Conservation (phyloP, 805 yeast species). For the Lachancea meyersii region DNA sequence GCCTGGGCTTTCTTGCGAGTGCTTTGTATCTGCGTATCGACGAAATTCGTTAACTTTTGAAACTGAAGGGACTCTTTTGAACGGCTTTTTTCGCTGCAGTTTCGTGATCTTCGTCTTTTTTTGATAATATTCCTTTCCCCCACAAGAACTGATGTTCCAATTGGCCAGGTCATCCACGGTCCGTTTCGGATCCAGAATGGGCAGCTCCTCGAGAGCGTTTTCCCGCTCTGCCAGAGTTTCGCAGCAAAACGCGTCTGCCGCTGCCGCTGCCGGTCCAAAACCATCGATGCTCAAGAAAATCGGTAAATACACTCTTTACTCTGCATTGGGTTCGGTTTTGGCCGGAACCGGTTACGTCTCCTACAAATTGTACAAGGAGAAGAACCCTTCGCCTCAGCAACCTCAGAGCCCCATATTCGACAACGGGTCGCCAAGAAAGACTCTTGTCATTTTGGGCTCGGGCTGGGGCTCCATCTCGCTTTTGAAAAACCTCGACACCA, state of each 20-base stretch:
- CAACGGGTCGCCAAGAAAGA: constrained; percentile 40
- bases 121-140: constrained; percentile 8
- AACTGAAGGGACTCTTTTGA: too few species aligned
- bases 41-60: neutral
- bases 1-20: neutral
- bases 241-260: constrained; percentile 2
- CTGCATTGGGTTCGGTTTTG: constrained; percentile 44
- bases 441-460: constrained; percentile 67
- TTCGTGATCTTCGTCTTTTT: neutral
- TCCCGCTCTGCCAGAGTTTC: constrained; percentile 3
- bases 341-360: constrained; percentile 53
- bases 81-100: neutral
- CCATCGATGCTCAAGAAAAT: constrained; percentile 13
- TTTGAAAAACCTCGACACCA: constrained; percentile 76
- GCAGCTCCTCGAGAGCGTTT: neutral
- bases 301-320: constrained; percentile 32
- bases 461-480: constrained; percentile 95
- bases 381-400: constrained; percentile 52
- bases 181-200: constrained; percentile 2
- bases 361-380: constrained; percentile 57
- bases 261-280: constrained; percentile 1
- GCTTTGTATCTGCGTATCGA: neutral
- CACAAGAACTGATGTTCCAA: constrained; percentile 2
- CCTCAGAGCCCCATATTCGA: constrained; percentile 53
- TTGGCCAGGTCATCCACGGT: constrained; percentile 3